These are phyloP conservation scores for Pseudonitzschia pungens DNA, from an alignment of 108 stramenopile genomes.

Conservation along the genomic window DNA sequence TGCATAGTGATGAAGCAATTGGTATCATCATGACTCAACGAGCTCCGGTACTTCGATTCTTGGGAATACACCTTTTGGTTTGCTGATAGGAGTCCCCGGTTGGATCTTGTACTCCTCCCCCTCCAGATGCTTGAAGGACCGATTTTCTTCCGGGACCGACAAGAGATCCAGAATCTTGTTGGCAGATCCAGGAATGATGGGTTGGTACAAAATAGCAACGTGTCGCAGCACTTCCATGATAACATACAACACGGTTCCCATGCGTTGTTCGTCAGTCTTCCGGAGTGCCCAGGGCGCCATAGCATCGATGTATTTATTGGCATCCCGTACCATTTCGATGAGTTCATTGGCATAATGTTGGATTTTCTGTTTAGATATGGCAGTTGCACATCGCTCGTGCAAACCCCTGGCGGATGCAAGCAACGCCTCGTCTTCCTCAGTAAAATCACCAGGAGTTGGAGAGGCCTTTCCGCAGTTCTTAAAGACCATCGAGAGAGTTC, in stretches of 20 bases:
- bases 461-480: conserved; percentile 86
- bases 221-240: conserved; percentile 90
- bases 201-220: conserved; percentile 88
- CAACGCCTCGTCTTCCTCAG: conserved; percentile 69
- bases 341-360: conserved; percentile 80
- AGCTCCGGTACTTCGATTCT: conserved; percentile 65
- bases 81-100: conserved; percentile 54
- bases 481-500: conserved; percentile 81
- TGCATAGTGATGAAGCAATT: background rate
- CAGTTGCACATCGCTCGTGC: conserved; percentile 43
- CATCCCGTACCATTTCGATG: conserved; percentile 83
- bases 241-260: conserved; percentile 86
- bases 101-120: conserved; percentile 49
- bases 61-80: conserved; percentile 76
- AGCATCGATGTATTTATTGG: conserved; percentile 89
- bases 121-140: conserved; percentile 70
- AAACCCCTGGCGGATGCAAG: conserved; percentile 58
- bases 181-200: conserved; percentile 87
- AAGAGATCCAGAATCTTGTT: conserved; percentile 85
- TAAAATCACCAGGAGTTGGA: conserved; percentile 48
- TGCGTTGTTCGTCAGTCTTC: conserved; percentile 84
- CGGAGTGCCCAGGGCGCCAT: conserved; percentile 91
- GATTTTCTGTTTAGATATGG: conserved; percentile 71
- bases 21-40: conserved; percentile 7
- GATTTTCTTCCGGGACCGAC: conserved; percentile 71